Evolutionary conservation across 2,329 filamentous ascomycete species (phyloP), one percentile per base, ranked within the genome.

Genomic region (Phialophora tarda): DNA sequence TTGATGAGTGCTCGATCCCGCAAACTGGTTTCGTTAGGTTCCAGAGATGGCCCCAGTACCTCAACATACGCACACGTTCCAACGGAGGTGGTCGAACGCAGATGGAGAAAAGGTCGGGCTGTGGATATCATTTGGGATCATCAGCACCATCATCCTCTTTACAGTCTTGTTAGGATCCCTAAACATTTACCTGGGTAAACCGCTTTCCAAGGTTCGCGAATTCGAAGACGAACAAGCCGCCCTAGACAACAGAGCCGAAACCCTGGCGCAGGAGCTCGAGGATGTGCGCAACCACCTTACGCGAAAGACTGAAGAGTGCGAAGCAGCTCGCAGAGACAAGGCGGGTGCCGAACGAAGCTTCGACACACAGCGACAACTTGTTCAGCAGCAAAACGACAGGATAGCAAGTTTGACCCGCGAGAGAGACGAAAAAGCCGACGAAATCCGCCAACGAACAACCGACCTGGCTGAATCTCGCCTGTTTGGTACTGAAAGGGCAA

Each of bases 41-140:
- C 2, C 23, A 21, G 10, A 26, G 10, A 51, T 51, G 48, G 48
- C 48, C 17, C 48, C 23, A 10, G 11, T 26, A 5, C 11, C 21
- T 11, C 21, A 51, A 26, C 48, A 26, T 51, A 12, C 23, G 14
- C 48, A 26, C 48, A 4, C 10, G 5, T 51, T 51, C 21, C 48
- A 51, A 51, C 48, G 48, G 21, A 23, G 48, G 48, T 51, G 48
- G 48, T 51, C 48, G 48, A 51, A 26, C 24, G 48, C 48, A 14
- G 48, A 41, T 26, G 55, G 55, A 26, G 55, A 58, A 44, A 58
- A 58, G 26, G 30, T 58, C 55, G 55, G 55, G 11, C 32, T 44
- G 10, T 44, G 55, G 55, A 58, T 58, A 28, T 58, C 55, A 6
- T 28, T 58, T 5, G 55, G 55, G 4, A 58, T 41, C 30, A 47